Evolutionary conservation across 176 grass and related monocot species (phyloP), one percentile per base, ranked within the genome.

Genomic region (Elymus sibiricus): DNA sequence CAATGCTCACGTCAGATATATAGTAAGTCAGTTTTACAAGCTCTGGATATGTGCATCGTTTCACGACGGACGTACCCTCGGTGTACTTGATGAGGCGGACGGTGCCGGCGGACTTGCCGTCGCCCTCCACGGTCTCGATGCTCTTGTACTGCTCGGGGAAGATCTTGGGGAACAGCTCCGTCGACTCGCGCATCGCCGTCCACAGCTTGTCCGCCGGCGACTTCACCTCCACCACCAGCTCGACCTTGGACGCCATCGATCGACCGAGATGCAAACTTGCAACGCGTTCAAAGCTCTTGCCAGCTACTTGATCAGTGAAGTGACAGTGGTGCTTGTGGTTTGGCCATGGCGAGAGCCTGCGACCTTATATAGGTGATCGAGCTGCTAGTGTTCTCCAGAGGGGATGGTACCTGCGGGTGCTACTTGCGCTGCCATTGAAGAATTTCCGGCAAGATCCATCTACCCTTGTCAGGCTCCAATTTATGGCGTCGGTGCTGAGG

Each of bases 141-240:
- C 92, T 94, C 90, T 92, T 73, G 93, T 95, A 98, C 85, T 87
- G 86, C 58, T 92, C 69, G 14, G 96, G 96, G 90, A 98, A 98
- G 86, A 98, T 86, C 90, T 88, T 95, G 86, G 96, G 96, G 92
- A 98, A 98, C 71, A 95, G 87, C 67, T 89, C 55, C 21, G 90
- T 88, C 22, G 93, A 98, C 5, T 86, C 82, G 1, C 86, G 87
- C 61, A 98, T 75, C 78, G 86, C 93, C 55, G 62, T 81, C 96
- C 96, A 98, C 49, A 98, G 71, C 84, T 91, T 98, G 35, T 92
- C 93, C 5, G 90, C 86, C 24, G 89, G 35, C 42, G 96, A 94
- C 86, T 94, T 95, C 80, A 92, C 83, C 88, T 89, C 91, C 74
- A 88, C 83, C 61, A 86, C 84, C 79, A 94, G 66, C 81, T 90